Conservation (phyloP, 2,329 filamentous ascomycete genomes). For the Fusarium nematophilum region DNA sequence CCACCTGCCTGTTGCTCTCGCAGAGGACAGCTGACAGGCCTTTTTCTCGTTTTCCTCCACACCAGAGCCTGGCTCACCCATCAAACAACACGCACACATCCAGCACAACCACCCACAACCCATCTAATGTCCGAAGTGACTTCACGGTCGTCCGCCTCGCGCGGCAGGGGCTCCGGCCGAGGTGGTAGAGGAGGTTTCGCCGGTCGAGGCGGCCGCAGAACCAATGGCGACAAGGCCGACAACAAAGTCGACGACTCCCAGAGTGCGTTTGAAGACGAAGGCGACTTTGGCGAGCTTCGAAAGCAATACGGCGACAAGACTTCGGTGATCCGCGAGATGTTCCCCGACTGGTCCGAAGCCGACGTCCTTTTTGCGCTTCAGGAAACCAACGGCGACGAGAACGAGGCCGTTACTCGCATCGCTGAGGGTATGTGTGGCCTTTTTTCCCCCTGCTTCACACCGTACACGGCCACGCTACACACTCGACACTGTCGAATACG, state of each 20-base stretch:
- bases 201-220: constrained; percentile 77
- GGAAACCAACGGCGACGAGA: constrained; percentile 85
- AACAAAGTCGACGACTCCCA: constrained; percentile 69
- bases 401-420: constrained; percentile 80
- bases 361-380: constrained; percentile 93
- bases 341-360: constrained; percentile 94
- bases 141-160: constrained; percentile 82
- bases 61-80: constrained; percentile 44
- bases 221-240: constrained; percentile 76
- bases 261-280: constrained; percentile 78
- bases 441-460: constrained; percentile 23
- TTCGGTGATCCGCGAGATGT: constrained; percentile 88
- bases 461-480: constrained; percentile 30
- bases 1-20: constrained; percentile 48
- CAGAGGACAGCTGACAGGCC: constrained; percentile 55
- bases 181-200: constrained; percentile 84
- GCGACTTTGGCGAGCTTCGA: constrained; percentile 92
- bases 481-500: constrained; percentile 12
- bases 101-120: constrained; percentile 54
- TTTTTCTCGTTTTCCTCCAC: constrained; percentile 46
- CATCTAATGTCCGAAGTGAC: constrained; percentile 92
- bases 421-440: constrained; percentile 72
- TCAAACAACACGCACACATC: constrained; percentile 37
- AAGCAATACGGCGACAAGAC: constrained; percentile 87
- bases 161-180: constrained; percentile 90